phyloP scores from a whole-genome alignment of 768 basidiomycete genomes.

The Rossbeevera mucosa region DNA sequence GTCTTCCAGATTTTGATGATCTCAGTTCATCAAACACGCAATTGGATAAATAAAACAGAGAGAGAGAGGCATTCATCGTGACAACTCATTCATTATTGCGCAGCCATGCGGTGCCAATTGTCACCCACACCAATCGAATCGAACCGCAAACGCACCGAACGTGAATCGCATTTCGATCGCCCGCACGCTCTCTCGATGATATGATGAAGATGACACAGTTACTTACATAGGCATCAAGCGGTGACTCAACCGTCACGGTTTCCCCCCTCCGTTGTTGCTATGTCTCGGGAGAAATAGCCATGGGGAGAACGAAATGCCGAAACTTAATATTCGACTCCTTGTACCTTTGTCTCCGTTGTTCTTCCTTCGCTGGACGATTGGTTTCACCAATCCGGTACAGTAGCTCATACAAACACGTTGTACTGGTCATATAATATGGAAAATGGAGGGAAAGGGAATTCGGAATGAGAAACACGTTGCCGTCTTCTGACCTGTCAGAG shows the following conservation, averaged over 20 bases:
- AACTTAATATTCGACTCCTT: neutral
- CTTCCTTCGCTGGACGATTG: neutral
- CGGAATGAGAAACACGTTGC: slow-evolving; percentile 13
- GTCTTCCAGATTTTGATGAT: slow-evolving; percentile 4
- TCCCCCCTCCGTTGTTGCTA: neutral
- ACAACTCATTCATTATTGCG: slow-evolving; percentile 1
- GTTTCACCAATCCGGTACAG: neutral
- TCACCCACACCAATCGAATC: slow-evolving; percentile 7
- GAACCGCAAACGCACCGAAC: neutral
- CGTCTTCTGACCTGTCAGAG: slow-evolving; percentile 17
- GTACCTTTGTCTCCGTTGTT: neutral
- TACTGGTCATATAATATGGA: neutral
- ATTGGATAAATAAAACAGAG: neutral
- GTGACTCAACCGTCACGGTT: neutral
- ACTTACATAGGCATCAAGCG: neutral
- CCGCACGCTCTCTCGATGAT: neutral
- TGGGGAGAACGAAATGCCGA: neutral
- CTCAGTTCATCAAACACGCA: slow-evolving; percentile 9
- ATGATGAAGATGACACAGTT: neutral
- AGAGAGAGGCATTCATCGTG: neutral
- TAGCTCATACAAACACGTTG: neutral
- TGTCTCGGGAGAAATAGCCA: slow-evolving; percentile 10
- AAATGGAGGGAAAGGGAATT: neutral
- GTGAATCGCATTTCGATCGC: neutral
- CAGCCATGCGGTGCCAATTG: slow-evolving; percentile 5